Conservation (phyloP, 257 asterid genomes). For the Linaria vulgaris region DNA sequence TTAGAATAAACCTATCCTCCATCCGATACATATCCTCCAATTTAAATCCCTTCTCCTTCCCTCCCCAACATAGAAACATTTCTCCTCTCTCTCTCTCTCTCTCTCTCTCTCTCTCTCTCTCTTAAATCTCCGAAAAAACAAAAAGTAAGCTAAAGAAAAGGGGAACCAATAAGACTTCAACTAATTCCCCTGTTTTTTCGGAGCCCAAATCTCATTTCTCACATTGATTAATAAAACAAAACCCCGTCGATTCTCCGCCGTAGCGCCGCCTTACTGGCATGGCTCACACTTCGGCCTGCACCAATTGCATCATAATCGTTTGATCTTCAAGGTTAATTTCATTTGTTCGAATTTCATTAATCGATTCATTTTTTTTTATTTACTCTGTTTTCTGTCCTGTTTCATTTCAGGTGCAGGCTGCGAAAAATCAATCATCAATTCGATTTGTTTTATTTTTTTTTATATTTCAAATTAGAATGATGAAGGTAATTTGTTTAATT, state of each 20-base stretch:
- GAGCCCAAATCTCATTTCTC: conserved; percentile 1
- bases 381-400: too few species aligned
- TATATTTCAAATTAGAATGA: too few species aligned
- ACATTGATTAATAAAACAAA: not conserved
- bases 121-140: not conserved
- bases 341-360: too few species aligned
- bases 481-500: too few species aligned
- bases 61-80: not conserved
- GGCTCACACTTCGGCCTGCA: too few species aligned
- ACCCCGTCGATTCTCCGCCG: not conserved
- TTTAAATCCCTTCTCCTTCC: not conserved
- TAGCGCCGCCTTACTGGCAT: not conserved
- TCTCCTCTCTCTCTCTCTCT: not conserved
- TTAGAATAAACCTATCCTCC: not conserved
- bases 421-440: too few species aligned
- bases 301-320: too few species aligned
- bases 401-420: too few species aligned
- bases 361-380: too few species aligned
- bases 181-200: conserved; percentile 9
- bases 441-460: too few species aligned
- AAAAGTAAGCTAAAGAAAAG: not conserved
- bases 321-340: too few species aligned
- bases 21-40: not conserved
- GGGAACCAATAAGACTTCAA: conserved; percentile 8
- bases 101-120: too few species aligned